Base-by-base conservation (phyloP, 2,329 filamentous ascomycete genomes). In the Aspergillaceae sp. region DNA sequence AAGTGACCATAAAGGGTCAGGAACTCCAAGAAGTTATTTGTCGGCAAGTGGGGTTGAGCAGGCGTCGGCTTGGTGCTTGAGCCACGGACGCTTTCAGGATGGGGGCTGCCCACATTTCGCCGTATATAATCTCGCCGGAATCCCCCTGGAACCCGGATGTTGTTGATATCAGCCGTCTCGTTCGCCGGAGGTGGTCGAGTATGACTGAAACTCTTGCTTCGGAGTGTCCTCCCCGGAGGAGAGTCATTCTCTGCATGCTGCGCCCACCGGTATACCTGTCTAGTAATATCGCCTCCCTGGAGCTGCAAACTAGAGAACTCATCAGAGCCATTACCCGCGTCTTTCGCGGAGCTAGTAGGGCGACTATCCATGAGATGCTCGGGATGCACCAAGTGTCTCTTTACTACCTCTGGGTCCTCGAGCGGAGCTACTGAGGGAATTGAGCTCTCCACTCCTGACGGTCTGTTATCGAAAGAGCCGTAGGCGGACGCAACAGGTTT, bases 241-340 rank as follows among this genome's bases (percentile, higher is more conserved):
- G 74, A 71, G 54, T 83, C 79, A 41, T 80, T 74, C 61, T 94
- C 83, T 43, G 86, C 86, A 63, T 94, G 87, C 65, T 97, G 89
- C 4, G 89, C 88, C 87, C 94, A 98, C 57, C 87, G 84, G 73
- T 98, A 98, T 57, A 98, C 94, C 45, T 91, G 87, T 50, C 92
- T 78, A 27, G 91, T 96, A 47, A 96, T 85, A 64, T 98, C 92
- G 52, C 92, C 92, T 49, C 92, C 92, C 64, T 97, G 94, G 41
- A 98, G 73, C 62, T 84, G 83, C 63, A 98, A 69, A 68, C 92
- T 97, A 29, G 90, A 96, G 64, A 98, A 98, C 60, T 94, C 87
- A 48, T 92, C 86, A 4, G 84, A 80, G 50, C 80, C 77, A 10
- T 58, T 58, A 40, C 56, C 29, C 37, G 55, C 60, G 58, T 68